These are phyloP conservation scores for Trifolium pratense DNA, from an alignment of 306 rosid genomes.

Conservation along the genomic window DNA sequence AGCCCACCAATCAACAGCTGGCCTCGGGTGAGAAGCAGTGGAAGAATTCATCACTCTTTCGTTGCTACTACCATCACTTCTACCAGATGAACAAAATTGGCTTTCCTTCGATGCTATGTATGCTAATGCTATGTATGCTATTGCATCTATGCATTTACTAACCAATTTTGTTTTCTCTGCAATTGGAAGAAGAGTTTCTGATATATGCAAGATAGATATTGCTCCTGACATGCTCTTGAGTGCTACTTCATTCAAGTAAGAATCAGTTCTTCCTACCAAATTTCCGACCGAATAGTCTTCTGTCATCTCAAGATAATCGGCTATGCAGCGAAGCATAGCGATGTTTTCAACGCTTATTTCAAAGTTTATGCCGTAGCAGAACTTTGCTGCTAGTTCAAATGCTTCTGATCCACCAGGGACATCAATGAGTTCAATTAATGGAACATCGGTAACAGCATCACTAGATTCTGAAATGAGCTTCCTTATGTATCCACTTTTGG, in stretches of 20 bases:
- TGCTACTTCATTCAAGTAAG: slow-evolving; percentile 80
- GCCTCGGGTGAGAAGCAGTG: slow-evolving; percentile 49
- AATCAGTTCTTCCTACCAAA: slow-evolving; percentile 73
- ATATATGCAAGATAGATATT: slow-evolving; percentile 59
- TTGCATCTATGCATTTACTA: slow-evolving; percentile 76
- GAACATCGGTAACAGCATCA: slow-evolving; percentile 57
- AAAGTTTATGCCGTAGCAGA: slow-evolving; percentile 88
- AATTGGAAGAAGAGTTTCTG: slow-evolving; percentile 68
- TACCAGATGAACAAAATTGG: slow-evolving; percentile 55
- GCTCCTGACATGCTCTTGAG: slow-evolving; percentile 72
- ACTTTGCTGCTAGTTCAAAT: slow-evolving; percentile 84
- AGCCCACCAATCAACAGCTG: slow-evolving; percentile 89
- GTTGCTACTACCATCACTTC: slow-evolving; percentile 46
- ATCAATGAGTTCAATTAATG: slow-evolving; percentile 62
- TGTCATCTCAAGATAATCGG: slow-evolving; percentile 92
- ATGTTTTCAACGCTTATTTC: slow-evolving; percentile 77
- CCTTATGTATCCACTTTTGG: slow-evolving; percentile 75
- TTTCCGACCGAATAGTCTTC: slow-evolving; percentile 78
- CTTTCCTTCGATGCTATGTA: slow-evolving; percentile 70
- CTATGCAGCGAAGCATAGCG: slow-evolving; percentile 70
- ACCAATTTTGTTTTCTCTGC: slow-evolving; percentile 80
- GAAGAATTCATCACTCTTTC: slow-evolving; percentile 50
- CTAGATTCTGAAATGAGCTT: slow-evolving; percentile 72
- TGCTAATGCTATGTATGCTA: slow-evolving; percentile 73
- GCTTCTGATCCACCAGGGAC: slow-evolving; percentile 91